Base-by-base conservation (phyloP, 352 stramenopile genomes). In the Phytopythium helicoides region DNA sequence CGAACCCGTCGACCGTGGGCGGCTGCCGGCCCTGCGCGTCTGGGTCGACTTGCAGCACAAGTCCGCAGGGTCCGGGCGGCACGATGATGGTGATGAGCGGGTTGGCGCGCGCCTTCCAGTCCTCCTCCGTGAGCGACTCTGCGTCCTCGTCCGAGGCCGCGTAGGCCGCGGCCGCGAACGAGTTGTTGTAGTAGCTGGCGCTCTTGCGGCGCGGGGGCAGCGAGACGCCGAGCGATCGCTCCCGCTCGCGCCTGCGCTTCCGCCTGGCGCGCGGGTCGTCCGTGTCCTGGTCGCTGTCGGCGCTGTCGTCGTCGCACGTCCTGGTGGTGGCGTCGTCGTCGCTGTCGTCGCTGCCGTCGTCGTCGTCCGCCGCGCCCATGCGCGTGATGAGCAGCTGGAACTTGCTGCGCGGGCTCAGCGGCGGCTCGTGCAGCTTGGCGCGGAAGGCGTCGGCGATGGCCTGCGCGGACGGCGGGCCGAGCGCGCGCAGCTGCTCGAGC, bases 1-100 rank as follows among this genome's bases (percentile, higher is more conserved):
- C 75, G 42, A 94, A 94, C n/a, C 83, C 81, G 47, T 88, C 78
- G 31, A 94, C 81, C 11, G 75, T 70, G 3, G 82, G 80, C 8
- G 75, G 58, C 46, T 59, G 51, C 19, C 47, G 51, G 9, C 58
- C 38, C 18, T 49, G 54, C 22, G 58, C 69, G 8, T 79, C 66
- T 2, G 56, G 58, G 25, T 71, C 60, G 26, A 83, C 65, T 45
- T 88, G 73, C 28, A 93, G 65, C 26, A 91, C 73, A 34, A 93
- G 75, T 3, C 82, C 82, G n/a, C 77, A 89, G 8, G 80, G 80
- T 0, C 82, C 82, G 0, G 82, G 80, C 12, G 82, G 80, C 26
- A 93, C 80, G 58, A 87, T 88, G 53, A 93, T 79, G 23, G 71
- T 78, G 10, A 86, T 59, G 45, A 84, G 69, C 45, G 73, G 73